Evolutionary conservation across 139 green algal genomes (phyloP).

Genomic region (Eudorina sp.): DNA sequence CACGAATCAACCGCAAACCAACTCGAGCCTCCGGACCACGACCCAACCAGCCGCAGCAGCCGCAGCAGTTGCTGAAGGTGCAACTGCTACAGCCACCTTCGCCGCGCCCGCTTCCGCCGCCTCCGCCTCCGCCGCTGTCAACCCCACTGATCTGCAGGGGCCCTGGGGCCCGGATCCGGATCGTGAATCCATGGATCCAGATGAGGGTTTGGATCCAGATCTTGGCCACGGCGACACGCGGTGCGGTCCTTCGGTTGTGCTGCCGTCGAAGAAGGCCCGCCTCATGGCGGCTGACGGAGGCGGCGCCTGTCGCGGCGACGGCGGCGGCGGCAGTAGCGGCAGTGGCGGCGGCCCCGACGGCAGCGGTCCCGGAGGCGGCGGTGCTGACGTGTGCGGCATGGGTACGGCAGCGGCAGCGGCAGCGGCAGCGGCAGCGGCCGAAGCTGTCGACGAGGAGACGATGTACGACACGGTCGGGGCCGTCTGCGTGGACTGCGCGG

Average conservation of each 20-base stretch:
- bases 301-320: neutral
- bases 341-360: neutral
- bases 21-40: too few species aligned
- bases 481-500: slow-evolving; percentile 71
- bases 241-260: too few species aligned
- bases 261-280: too few species aligned
- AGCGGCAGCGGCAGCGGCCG: too few species aligned
- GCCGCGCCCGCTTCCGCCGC: too few species aligned
- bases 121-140: too few species aligned
- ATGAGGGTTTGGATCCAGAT: too few species aligned
- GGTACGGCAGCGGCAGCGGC: neutral
- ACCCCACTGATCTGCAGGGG: too few species aligned
- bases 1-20: neutral
- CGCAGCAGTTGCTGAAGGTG: neutral
- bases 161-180: too few species aligned
- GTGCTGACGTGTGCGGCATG: neutral
- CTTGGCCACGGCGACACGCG: too few species aligned
- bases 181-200: too few species aligned
- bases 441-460: slow-evolving; percentile 23
- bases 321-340: neutral
- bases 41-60: neutral
- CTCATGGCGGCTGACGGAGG: neutral
- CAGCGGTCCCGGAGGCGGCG: neutral
- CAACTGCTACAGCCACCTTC: neutral
- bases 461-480: slow-evolving; percentile 83